These are phyloP conservation scores for Prunus davidiana DNA, from an alignment of 306 rosid genomes.

Conservation along the genomic window DNA sequence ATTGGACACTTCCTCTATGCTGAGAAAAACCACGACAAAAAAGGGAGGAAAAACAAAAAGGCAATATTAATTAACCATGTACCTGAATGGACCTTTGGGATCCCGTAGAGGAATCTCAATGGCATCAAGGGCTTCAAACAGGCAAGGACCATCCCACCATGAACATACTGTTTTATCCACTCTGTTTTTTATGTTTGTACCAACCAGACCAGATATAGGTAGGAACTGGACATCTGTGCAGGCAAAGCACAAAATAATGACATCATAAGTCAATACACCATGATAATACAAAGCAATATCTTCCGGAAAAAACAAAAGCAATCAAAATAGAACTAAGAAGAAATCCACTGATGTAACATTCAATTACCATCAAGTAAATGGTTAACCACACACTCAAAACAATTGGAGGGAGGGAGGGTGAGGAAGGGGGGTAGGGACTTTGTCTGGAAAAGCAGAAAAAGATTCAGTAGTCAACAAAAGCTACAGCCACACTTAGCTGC, in stretches of 20 bases:
- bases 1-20: not conserved
- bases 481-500: too few species aligned
- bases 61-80: not conserved
- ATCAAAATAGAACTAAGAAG: not conserved
- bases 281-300: not conserved
- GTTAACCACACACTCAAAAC: too few species aligned
- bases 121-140: constrained; percentile 88
- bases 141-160: constrained; percentile 94
- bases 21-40: not conserved
- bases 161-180: constrained; percentile 59
- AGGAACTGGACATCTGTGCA: constrained; percentile 80
- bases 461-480: too few species aligned
- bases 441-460: too few species aligned
- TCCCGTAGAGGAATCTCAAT: constrained; percentile 68
- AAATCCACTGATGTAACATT: not conserved
- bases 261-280: not conserved
- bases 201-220: constrained; percentile 87
- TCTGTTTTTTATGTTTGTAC: constrained; percentile 68
- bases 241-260: constrained; percentile 8
- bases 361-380: not conserved
- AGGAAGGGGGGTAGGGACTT: too few species aligned
- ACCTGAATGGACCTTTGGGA: constrained; percentile 93
- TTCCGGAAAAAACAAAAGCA: not conserved
- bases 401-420: too few species aligned
- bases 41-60: not conserved